Percentiles rank a stretch among this genome's conserved stretches.
Conservation (phyloP, 768 basidiomycete genomes). For the Amanita pallidorosea region DNA sequence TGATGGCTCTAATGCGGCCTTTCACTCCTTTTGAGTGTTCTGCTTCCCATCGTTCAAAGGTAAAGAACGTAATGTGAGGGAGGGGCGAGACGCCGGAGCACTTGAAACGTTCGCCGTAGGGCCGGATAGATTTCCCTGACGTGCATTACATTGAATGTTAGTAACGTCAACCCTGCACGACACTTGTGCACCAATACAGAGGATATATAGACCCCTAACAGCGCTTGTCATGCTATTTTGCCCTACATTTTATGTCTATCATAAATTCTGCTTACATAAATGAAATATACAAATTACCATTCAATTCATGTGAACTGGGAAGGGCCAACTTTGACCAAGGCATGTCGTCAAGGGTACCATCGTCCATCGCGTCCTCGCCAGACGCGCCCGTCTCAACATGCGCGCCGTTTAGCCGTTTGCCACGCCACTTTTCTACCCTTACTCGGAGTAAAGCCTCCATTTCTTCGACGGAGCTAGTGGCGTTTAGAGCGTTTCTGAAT, state of each 20-base stretch:
- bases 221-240: not conserved
- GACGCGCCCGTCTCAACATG: not conserved
- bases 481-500: conserved; percentile 36
- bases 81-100: not conserved
- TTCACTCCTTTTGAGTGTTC: not conserved
- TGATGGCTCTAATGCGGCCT: not conserved
- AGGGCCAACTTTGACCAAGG: not conserved
- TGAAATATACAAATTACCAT: not conserved
- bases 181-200: not conserved
- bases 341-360: not conserved
- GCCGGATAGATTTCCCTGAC: not conserved
- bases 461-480: conserved; percentile 32
- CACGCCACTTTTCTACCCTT: conserved; percentile 42
- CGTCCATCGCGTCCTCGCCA: not conserved
- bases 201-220: not conserved
- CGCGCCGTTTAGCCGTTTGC: conserved; percentile 15
- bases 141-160: not conserved
- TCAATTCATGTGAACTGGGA: not conserved
- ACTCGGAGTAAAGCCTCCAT: conserved; percentile 31
- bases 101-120: not conserved
- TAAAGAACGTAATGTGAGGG: not conserved
- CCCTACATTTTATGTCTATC: not conserved
- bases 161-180: not conserved
- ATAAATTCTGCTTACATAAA: not conserved
- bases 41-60: not conserved